Conservation (phyloP, 768 basidiomycete species). For the Dentipellis sp. region DNA sequence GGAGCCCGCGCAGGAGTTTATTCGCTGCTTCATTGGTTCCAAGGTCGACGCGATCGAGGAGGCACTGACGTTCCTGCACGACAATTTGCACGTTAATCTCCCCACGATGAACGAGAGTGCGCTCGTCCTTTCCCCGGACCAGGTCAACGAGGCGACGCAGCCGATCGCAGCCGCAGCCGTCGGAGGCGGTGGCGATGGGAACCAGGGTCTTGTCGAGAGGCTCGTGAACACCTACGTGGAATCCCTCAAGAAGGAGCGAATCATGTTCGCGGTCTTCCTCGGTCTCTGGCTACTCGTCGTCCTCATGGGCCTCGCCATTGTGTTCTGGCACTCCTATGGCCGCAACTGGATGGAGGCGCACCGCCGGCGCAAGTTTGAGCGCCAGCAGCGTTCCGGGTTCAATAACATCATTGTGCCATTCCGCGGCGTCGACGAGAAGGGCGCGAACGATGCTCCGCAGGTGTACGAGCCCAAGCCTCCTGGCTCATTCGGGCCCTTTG, state of each 20-base stretch:
- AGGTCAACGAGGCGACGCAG: slow-evolving; percentile 63
- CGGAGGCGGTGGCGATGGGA: slow-evolving; percentile 39
- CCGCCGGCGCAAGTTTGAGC: slow-evolving; percentile 28
- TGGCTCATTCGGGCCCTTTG: not conserved
- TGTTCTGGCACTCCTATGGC: slow-evolving; percentile 68
- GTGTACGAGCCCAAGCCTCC: not conserved
- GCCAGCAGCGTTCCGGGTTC: slow-evolving; percentile 14
- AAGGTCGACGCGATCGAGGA: slow-evolving; percentile 84
- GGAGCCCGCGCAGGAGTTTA: slow-evolving; percentile 74
- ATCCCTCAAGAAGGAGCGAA: slow-evolving; percentile 68
- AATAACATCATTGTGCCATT: slow-evolving; percentile 14
- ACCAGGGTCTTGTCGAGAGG: slow-evolving; percentile 56
- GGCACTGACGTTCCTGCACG: slow-evolving; percentile 84
- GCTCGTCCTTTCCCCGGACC: slow-evolving; percentile 65
- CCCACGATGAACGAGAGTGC: slow-evolving; percentile 67
- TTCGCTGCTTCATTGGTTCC: slow-evolving; percentile 83
- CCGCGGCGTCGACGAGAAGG: not conserved
- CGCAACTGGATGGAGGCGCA: slow-evolving; percentile 31
- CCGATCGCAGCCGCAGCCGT: slow-evolving; percentile 84
- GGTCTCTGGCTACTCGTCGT: slow-evolving; percentile 79
- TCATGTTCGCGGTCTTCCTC: slow-evolving; percentile 80
- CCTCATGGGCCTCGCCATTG: slow-evolving; percentile 61
- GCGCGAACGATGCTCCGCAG: not conserved
- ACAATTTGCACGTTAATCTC: slow-evolving; percentile 76
- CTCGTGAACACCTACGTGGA: slow-evolving; percentile 66